phyloP scores from a whole-genome alignment of 2,329 filamentous ascomycete genomes.

The Nemania sp. region DNA sequence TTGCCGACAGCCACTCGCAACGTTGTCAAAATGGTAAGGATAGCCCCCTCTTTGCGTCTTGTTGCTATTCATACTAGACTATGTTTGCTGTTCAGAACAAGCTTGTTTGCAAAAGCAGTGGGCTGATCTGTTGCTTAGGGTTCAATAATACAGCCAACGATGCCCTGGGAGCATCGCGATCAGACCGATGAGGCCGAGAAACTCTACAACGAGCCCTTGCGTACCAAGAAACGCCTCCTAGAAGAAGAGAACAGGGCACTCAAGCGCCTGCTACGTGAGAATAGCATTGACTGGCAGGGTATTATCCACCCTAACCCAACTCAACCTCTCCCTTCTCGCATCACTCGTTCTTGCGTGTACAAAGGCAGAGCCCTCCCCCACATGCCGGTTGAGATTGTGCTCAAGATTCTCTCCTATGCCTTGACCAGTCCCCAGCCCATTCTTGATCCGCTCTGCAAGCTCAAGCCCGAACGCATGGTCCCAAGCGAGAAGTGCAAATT shows the following conservation, averaged over 20 bases:
- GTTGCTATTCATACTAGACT: too few species aligned
- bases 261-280: slow-evolving; percentile 57
- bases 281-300: slow-evolving; percentile 56
- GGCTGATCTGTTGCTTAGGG: slow-evolving; percentile 19
- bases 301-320: slow-evolving; percentile 41
- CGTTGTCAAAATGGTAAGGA: slow-evolving; percentile 23
- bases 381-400: slow-evolving; percentile 57
- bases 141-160: slow-evolving; percentile 29
- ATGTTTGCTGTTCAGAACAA: neutral
- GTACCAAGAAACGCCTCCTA: slow-evolving; percentile 51
- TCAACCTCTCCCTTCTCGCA: slow-evolving; percentile 27
- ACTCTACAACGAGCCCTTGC: slow-evolving; percentile 55
- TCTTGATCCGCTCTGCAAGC: slow-evolving; percentile 57
- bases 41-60: neutral
- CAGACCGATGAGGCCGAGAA: slow-evolving; percentile 55
- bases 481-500: slow-evolving; percentile 48
- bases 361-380: slow-evolving; percentile 43
- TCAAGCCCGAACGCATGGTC: slow-evolving; percentile 50
- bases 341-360: slow-evolving; percentile 37
- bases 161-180: slow-evolving; percentile 59
- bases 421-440: slow-evolving; percentile 55
- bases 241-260: slow-evolving; percentile 54
- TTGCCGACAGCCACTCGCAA: neutral
- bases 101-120: neutral
- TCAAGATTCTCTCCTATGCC: slow-evolving; percentile 57